Evolutionary conservation across 805 yeast genomes (phyloP), one percentile per base, ranked within the genome.

Genomic region (Scheffersomyces amazonensis): DNA sequence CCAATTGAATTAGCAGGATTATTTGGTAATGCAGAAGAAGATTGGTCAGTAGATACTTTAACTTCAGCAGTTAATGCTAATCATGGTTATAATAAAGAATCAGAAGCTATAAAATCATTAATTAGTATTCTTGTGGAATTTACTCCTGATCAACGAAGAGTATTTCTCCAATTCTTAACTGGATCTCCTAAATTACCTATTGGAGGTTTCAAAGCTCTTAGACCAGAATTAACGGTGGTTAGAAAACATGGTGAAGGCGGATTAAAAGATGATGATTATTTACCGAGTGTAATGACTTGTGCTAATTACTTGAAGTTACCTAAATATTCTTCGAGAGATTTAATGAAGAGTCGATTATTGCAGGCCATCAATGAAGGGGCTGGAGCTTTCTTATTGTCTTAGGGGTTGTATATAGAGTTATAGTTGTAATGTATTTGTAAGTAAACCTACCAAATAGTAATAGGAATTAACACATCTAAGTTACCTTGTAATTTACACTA

Each of bases 221-320:
- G 75, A 32, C 99, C 99, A 0, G 83, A 76, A 37, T 73, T 91
- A 33, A 91, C 98, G 0, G 89, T 93, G 24, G 98, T 93, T 2
- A 64, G 87, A 43, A 89, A 87, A 54, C 81, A 75, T 41, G 74
- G 83, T n/a, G 98, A 91, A 36, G 80, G 75, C 33, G 83, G 81
- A 0, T 56, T 76, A 18, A 60, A 64, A 10, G 75, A 86, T 4
- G 96, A 91, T 59, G 88, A 81, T 43, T 89, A 83, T 53, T 69
- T 93, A 40, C 98, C 99, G 2, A 87, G 96, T 62, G 99, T 93
- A 2, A 91, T 91, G 99, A 91, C 99, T 0, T 91, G 99, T 68
- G 97, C 95, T 3, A 91, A 91, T 56, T 93, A 91, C 55, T 70
- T 91, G 48, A 91, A 91, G 58, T 65, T 93, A 16, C 98, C 99